Base-by-base conservation (phyloP, 2,329 filamentous ascomycete species). In the Alternaria atra region DNA sequence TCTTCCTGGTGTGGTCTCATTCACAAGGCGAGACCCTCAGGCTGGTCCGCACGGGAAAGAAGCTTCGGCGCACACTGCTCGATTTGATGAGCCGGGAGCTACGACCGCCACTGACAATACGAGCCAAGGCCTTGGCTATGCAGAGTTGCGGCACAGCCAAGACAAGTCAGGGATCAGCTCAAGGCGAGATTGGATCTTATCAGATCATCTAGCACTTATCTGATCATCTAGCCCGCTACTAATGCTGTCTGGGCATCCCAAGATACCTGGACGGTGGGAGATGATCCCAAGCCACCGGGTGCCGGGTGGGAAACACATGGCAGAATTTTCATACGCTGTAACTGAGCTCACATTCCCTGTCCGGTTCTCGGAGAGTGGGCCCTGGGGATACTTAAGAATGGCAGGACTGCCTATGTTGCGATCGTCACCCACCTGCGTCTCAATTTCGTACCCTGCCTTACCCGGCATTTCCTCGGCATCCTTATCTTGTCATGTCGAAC, bases 121-220 rank as follows among this genome's bases (percentile, higher is more conserved):
- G 55, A 30, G 62, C 66, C 60, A 68, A 68, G 66, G 15, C 32
- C 64, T 65, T 67, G 60, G 64, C 64, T 37, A 50, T 58, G 59
- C 51, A 59, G 54, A 29, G 20, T 46, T 29, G 42, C 27, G 29
- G 64, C 52, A 48, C 55, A 46, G 55, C 54, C 61, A 54, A 63
- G 58, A 48, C 40, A 32, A 53, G 50, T 29, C 39, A 46, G 40
- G 30, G 20, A 40, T 42, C 30, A 42, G 20, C 35, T 40, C 48
- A 53, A 30, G 34, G 52, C 65, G 62, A 66, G 63, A 69, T 63
- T 66, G 60, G 57, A 69, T 69, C 67, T 73, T 70, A 73, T 74
- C 69, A 61, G 67, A 72, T 72, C 63, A 65, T 63, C 64, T 60
- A 63, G 52, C 52, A 69, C 67, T 73, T 70, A 73, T 73, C 70